phyloP scores from a whole-genome alignment of 441 rosid species.

The Eutrema salsugineum region DNA sequence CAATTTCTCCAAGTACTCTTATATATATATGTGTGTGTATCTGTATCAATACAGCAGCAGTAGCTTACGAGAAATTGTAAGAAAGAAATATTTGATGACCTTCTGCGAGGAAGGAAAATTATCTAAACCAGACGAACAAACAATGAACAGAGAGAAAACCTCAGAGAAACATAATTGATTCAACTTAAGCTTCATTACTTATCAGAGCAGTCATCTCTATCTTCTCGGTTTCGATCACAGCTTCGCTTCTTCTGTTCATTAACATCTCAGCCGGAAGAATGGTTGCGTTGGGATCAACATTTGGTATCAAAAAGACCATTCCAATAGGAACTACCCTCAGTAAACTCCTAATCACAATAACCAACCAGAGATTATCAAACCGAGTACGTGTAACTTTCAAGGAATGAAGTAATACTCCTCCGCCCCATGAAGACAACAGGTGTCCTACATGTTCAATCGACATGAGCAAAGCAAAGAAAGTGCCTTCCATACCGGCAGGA shows the following conservation, averaged over 20 bases:
- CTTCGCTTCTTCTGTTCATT: constrained; percentile 28
- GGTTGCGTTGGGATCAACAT: constrained; percentile 39
- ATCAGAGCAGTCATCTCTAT: constrained; percentile 46
- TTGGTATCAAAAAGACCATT: constrained; percentile 48
- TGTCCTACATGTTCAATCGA: constrained; percentile 69
- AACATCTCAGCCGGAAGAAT: constrained; percentile 50
- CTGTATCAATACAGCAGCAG: not conserved
- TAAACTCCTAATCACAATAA: constrained; percentile 50
- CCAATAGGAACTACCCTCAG: constrained; percentile 44
- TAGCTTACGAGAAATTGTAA: constrained; percentile 5
- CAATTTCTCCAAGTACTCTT: constrained; percentile 13
- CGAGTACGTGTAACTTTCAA: constrained; percentile 54
- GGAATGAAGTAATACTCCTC: constrained; percentile 56
- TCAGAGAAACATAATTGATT: too few relatives aligned
- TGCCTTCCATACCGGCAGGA: constrained; percentile 73
- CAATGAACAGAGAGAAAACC: too few relatives aligned
- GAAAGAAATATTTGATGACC: not conserved
- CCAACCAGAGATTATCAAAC: constrained; percentile 67
- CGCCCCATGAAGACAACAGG: constrained; percentile 66
- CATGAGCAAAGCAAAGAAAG: constrained; percentile 76
- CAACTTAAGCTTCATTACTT: constrained; percentile 20
- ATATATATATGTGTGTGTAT: not conserved
- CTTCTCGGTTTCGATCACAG: constrained; percentile 29
- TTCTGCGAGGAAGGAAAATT: not conserved
- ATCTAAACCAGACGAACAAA: constrained; percentile 7